phyloP scores from a whole-genome alignment of 2,329 filamentous ascomycete species.

The Fusarium sp. region DNA sequence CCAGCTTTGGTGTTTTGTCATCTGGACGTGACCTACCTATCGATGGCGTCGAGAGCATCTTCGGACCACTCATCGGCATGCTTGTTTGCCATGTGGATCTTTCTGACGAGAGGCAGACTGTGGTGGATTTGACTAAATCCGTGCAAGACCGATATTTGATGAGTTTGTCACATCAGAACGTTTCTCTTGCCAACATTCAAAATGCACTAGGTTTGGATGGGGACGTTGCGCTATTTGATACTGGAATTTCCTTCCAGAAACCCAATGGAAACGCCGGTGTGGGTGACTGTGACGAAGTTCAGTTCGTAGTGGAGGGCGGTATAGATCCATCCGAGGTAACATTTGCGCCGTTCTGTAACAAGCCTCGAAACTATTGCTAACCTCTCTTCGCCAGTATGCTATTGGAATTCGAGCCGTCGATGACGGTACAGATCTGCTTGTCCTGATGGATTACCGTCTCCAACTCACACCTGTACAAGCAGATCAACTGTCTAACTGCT shows the following conservation, averaged over 20 bases:
- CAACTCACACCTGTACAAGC: conserved; percentile 3
- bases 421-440: conserved; percentile 1
- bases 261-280: neutral
- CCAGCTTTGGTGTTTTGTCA: conserved; percentile 2
- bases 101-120: conserved; percentile 3
- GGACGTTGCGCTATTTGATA: conserved; percentile 13
- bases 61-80: conserved; percentile 18
- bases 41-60: conserved; percentile 1
- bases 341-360: too few species aligned
- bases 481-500: conserved; percentile 9
- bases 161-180: conserved; percentile 11
- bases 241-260: conserved; percentile 19
- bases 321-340: conserved; percentile 20
- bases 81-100: conserved; percentile 18
- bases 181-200: conserved; percentile 11
- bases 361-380: too few species aligned
- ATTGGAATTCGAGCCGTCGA: conserved; percentile 21
- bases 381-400: neutral
- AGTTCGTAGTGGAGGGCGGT: conserved; percentile 13
- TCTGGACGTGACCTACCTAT: conserved; percentile 7
- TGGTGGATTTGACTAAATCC: conserved; percentile 4
- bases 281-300: neutral
- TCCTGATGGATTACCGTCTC: conserved; percentile 20
- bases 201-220: conserved; percentile 7
- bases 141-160: conserved; percentile 9